Evolutionary conservation across 2,329 filamentous ascomycete species (phyloP), one percentile per base, ranked within the genome.

Genomic region (Cladorrhinum sp.): DNA sequence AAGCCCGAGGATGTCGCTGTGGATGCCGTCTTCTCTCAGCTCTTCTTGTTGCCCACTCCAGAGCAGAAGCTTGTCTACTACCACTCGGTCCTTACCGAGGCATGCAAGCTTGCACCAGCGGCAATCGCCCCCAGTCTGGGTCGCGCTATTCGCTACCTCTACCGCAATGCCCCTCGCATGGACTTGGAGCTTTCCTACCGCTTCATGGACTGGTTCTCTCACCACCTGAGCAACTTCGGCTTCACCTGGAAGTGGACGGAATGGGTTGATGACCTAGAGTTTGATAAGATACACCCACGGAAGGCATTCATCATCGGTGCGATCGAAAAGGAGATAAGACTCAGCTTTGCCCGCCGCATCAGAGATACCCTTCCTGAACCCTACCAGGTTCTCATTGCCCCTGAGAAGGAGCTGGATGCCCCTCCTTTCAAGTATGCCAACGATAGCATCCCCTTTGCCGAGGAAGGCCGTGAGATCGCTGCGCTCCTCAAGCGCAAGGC

Each of bases 211-310:
- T 99, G 95, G 95, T 99, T 99, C 72, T 86, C 94, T 18, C 95
- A 99, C 74, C 95, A 99, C 78, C 79, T 99, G 67, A 97, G 93
- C 77, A 99, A 99, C 78, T 99, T 99, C 73, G 95, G 96, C 57
- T 99, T 98, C 73, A 95, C 95, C 9, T 99, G 95, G 95, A 98
- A 98, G 76, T 99, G 95, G 95, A 88, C 90, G 16, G 95, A 99
- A 77, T 99, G 95, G 95, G 83, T 90, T 53, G 91, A 93, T 16
- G 92, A 98, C 72, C 86, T 96, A 16, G 82, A 86, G 49, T 82
- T 96, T 24, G 84, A 91, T 0, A 80, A 88, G 62, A 78, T 95
- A 33, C 86, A 96, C 72, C 93, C 95, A 1, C 90, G 88, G 77
- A 97, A 97, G 77, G 91, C 94, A 30, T 97, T 99, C 76, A 95